Conservation (phyloP, 2,329 filamentous ascomycete genomes). For the Colletotrichum godetiae region DNA sequence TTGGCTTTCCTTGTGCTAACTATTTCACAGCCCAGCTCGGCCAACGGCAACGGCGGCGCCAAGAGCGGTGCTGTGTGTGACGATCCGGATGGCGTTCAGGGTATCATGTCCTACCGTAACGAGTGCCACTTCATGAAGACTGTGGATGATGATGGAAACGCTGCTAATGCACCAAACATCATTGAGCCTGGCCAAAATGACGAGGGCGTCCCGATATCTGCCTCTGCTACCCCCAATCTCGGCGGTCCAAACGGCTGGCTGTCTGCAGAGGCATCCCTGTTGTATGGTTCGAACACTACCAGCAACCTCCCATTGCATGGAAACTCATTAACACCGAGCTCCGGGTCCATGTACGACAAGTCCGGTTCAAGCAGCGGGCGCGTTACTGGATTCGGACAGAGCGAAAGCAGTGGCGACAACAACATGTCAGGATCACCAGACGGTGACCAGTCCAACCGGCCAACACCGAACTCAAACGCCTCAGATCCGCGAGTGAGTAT, state of each 20-base stretch:
- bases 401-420: constrained; percentile 55
- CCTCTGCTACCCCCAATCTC: constrained; percentile 43
- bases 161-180: constrained; percentile 52
- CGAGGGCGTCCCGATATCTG: constrained; percentile 33
- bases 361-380: constrained; percentile 39
- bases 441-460: constrained; percentile 62
- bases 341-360: constrained; percentile 47
- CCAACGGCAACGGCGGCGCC: constrained; percentile 30
- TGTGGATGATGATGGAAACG: constrained; percentile 53
- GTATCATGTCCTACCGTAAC: constrained; percentile 57
- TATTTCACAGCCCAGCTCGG: constrained; percentile 42
- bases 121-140: constrained; percentile 57
- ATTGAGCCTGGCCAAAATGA: constrained; percentile 50
- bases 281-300: constrained; percentile 35
- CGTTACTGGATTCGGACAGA: constrained; percentile 52
- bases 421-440: constrained; percentile 62
- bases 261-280: constrained; percentile 51
- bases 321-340: constrained; percentile 30
- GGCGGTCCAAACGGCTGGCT: constrained; percentile 49
- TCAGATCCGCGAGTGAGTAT: constrained; percentile 52
- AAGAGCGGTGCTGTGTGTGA: constrained; percentile 44
- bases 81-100: constrained; percentile 44
- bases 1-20: constrained; percentile 6
- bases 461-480: constrained; percentile 69
- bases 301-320: constrained; percentile 35